phyloP scores from a whole-genome alignment of 306 rosid genomes.

The Citrullus mucosospermus region DNA sequence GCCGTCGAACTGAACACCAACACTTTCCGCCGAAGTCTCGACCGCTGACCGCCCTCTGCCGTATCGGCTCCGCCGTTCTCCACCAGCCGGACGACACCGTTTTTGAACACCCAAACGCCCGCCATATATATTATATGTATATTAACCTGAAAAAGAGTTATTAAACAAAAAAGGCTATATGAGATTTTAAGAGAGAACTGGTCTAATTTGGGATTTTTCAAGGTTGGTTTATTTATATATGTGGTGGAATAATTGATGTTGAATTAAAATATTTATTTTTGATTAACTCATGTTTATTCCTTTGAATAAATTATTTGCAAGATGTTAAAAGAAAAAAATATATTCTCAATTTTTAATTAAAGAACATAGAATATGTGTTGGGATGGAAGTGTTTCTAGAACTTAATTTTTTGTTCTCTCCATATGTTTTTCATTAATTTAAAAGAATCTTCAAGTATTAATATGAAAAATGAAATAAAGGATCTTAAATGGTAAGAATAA shows the following conservation, averaged over 20 bases:
- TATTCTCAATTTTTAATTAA: too few species aligned
- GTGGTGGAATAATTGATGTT: neutral
- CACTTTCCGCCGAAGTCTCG: slow-evolving; percentile 40
- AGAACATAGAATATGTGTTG: neutral
- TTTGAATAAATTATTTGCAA: neutral
- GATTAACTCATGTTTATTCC: neutral
- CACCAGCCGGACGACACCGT: slow-evolving; percentile 71
- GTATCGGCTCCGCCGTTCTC: slow-evolving; percentile 56
- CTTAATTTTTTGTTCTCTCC: neutral
- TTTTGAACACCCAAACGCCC: slow-evolving; percentile 91
- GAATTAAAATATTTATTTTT: neutral
- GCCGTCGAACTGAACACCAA: slow-evolving; percentile 49
- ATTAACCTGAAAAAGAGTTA: neutral
- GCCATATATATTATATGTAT: slow-evolving; percentile 24
- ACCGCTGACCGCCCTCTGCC: slow-evolving; percentile 16
- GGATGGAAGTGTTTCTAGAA: neutral
- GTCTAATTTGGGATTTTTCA: neutral
- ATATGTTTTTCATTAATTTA: neutral
- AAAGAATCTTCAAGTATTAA: neutral
- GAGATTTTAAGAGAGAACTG: neutral
- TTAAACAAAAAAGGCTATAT: neutral
- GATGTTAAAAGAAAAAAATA: neutral
- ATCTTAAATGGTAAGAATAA: neutral
- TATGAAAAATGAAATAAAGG: neutral
- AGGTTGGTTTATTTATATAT: neutral